Base-by-base conservation (phyloP, 2,329 filamentous ascomycete species). In the Diaporthe ampelina region DNA sequence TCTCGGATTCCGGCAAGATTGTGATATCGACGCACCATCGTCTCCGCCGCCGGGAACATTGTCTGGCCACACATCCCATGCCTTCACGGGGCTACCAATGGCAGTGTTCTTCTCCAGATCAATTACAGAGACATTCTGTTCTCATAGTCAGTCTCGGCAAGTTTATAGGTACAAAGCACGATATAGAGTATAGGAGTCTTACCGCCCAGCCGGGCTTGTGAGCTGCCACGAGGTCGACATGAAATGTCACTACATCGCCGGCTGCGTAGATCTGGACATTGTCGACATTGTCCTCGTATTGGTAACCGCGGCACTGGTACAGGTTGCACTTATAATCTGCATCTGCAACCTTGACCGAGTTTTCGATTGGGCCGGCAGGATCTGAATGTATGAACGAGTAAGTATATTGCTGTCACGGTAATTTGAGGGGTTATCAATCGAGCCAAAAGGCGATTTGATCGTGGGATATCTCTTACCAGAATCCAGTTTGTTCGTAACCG, bases 181-280 rank as follows among this genome's bases (percentile, higher is more conserved):
- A 15, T 26, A 26, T 48, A 61, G 29, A 4, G n/a, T 24, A 32
- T 26, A 7, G 6, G 1, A 21, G 29, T 8, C 63, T 67, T 67
- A 67, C 63, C 29, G 63, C 63, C 63, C 63, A 67, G 45, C 63
- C 63, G 19, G 63, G 63, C 52, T 21, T 11, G 37, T 67, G 63
- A 37, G 63, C 63, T 54, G 63, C 63, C 11, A 67, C 63, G 7
- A 67, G 63, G 63, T 67, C 63, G 29, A 67, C n/a, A 26, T 67
- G 45, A n/a, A 67, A 67, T 7, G 63, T 52, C 43, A 67, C 63
- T 17, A 67, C 45, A 26, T 67, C 63, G 7, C 63, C 63, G 19
- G 45, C 63, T 52, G 45, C 21, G 45, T 67, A 67, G 11, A 37
- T n/a, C 4, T 67, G 26, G 45, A 67, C 45, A 3, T 37, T 67